phyloP scores from a whole-genome alignment of 2,329 filamentous ascomycete genomes.

The Neonectria sp. region DNA sequence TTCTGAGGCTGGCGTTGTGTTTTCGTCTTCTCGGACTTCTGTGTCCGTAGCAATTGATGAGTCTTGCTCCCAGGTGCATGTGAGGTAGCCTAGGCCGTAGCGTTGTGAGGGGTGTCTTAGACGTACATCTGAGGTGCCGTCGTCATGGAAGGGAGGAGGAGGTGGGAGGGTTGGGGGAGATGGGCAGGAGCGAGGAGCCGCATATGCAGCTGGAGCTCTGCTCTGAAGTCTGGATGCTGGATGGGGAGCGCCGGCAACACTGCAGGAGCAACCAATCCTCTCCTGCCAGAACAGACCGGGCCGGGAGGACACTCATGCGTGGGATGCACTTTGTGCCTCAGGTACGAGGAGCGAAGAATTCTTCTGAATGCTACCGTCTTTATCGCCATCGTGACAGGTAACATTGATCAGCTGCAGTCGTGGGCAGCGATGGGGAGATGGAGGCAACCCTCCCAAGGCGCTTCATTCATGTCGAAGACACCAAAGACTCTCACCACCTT shows the following conservation, averaged over 20 bases:
- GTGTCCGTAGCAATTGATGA: background rate
- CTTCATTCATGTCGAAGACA: background rate
- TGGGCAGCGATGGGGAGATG: background rate
- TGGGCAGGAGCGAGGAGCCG: conserved; percentile 33
- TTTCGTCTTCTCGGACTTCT: conserved; percentile 6
- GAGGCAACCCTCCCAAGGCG: background rate
- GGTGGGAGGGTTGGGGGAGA: conserved; percentile 31
- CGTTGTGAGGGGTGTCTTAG: background rate
- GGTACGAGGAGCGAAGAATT: conserved; percentile 1
- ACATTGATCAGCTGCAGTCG: background rate
- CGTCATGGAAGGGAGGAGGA: background rate
- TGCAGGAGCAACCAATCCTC: conserved; percentile 28
- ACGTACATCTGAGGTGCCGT: background rate
- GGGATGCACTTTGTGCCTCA: conserved; percentile 16
- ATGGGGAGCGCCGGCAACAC: conserved; percentile 21
- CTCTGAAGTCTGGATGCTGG: background rate
- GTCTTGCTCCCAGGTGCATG: background rate
- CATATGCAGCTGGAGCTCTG: conserved; percentile 27
- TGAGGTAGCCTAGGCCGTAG: background rate
- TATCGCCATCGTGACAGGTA: background rate
- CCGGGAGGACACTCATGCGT: conserved; percentile 29
- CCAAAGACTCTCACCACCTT: background rate
- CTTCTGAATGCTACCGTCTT: background rate
- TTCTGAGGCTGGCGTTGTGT: conserved; percentile 18
- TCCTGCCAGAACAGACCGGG: conserved; percentile 28